Evolutionary conservation across 179 eudicot species (phyloP), one percentile per base, ranked within the genome.

Genomic region (Drosera spatulata): DNA sequence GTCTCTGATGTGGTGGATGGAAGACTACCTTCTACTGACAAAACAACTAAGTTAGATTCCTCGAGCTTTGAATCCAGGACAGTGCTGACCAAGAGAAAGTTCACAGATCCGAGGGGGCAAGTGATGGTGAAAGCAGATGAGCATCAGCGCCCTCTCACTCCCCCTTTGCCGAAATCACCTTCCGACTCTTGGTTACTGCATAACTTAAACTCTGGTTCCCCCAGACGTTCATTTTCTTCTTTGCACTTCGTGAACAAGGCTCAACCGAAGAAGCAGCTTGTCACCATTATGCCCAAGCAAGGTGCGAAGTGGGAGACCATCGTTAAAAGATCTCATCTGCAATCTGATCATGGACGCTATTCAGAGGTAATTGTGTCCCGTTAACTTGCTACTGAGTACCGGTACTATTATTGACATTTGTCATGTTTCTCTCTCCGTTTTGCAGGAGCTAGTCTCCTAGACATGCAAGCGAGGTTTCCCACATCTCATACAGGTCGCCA

Each of bases 131-230:
- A 64, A 46, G 63, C 55, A 22, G 33, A 22, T 60, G 55, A 58
- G 1, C 73, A 69, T 54, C 68, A 61, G 68, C 71, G 89, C 13
- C 71, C 85, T 8, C 75, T 70, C 13, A 77, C 81, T 44, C 99
- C 99, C 10, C 99, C 99, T 7, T 66, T 93, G 66, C 99, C 99
- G 6, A 89, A 84, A 69, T 89, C 97, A 3, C 97, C 97, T n/a
- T 82, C 97, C 13, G 95, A 89, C 59, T 89, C 97, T 58, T 89
- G 97, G 97, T 77, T 86, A 53, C 84, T 87, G 58, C 82, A 84
- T 3, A 79, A 82, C 50, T 53, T 89, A 63, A 82, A 86, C 55
- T 69, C 95, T 2, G 73, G 74, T 61, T 72, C 88, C 33, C 73
- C 82, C 1, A 76, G 79, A 71, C 82, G 72, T 73, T 79, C 95